Base-by-base conservation (phyloP, 306 rosid genomes). In the Citrullus amarus region DNA sequence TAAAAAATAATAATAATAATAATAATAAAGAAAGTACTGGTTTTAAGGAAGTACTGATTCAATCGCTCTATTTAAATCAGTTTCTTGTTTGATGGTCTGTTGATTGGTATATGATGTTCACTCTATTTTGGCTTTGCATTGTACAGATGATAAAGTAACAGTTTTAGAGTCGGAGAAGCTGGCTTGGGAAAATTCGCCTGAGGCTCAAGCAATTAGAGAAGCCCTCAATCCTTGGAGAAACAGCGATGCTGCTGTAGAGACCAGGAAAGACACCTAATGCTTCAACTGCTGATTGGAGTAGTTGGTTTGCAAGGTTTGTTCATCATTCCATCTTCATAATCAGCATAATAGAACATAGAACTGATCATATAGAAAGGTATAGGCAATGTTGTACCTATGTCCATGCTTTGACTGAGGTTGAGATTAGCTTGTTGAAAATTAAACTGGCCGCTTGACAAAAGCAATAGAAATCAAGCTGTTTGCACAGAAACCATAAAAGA, bases 91-190 rank as follows among this genome's bases (percentile, higher is more conserved):
- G 25, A 51, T 82, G 76, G 62, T 36, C 6, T n/a, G 18, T 57
- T 58, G 69, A 20, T 34, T 58, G 32, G 34, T 58, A 13, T 13
- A 16, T 18, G 38, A 36, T 66, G 39, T 3, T 51, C 18, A 20
- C 60, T 54, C 36, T 67, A 43, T 38, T 16, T 7, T 66, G 56
- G 65, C 9, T 7, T 76, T 43, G 44, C 22, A 3, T 57, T 3
- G 13, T 84, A 75, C 83, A 92, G 98, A 94, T 86, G 98, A 90
- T 80, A 90, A 94, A 83, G 98, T 94, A 84, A 90, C 97, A 22
- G 91, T 88, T 81, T 75, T 94, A 81, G 97, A 94, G 85, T 85
- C 96, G 6, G 98, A 92, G 83, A 94, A 89, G 80, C 87, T 86
- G 39, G 89, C 93, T 15, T 87, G 89, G 93, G 98, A 93, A 82